Evolutionary conservation across 2,329 filamentous ascomycete species (phyloP).

Genomic region (Claviceps sp.): DNA sequence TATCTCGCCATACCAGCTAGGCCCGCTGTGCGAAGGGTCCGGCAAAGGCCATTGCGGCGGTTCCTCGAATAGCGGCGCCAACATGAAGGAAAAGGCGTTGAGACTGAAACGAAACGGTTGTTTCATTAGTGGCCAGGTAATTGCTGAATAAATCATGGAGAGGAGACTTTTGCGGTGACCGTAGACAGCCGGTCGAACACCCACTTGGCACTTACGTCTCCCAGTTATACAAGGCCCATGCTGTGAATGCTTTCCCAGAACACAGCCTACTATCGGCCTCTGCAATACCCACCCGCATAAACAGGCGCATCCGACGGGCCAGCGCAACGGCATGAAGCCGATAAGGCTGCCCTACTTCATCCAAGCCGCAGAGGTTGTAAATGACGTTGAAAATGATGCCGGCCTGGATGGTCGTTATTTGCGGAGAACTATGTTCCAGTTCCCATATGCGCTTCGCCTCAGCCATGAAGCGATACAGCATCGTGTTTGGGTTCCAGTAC

Average conservation of each 20-base stretch:
- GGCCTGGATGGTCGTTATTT: slow-evolving; percentile 24
- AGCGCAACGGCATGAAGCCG: slow-evolving; percentile 18
- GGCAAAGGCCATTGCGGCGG: slow-evolving; percentile 20
- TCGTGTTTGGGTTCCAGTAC: slow-evolving; percentile 22
- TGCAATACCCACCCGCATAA: slow-evolving; percentile 7
- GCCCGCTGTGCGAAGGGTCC: slow-evolving; percentile 9
- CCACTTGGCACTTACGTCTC: slow-evolving; percentile 13
- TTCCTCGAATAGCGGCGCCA: slow-evolving; percentile 15
- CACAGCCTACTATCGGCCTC: slow-evolving; percentile 9
- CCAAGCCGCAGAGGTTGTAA: slow-evolving; percentile 21
- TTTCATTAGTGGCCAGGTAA: not conserved
- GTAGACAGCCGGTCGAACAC: no score
- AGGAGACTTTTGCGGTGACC: not conserved
- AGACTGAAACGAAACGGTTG: slow-evolving; percentile 7
- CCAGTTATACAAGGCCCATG: slow-evolving; percentile 24
- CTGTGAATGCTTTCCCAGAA: slow-evolving; percentile 15
- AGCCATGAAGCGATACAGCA: slow-evolving; percentile 22
- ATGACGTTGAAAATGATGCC: slow-evolving; percentile 19
- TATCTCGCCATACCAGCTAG: slow-evolving; percentile 22
- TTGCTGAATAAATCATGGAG: not conserved
- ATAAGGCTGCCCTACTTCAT: slow-evolving; percentile 24
- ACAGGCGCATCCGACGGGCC: slow-evolving; percentile 20
- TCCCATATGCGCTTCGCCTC: slow-evolving; percentile 28
- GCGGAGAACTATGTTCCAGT: slow-evolving; percentile 14
- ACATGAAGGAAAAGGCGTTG: slow-evolving; percentile 13